Evolutionary conservation across 345 rosid genomes (phyloP), one percentile per base, ranked within the genome.

Genomic region (Gossypium ekmanianum): DNA sequence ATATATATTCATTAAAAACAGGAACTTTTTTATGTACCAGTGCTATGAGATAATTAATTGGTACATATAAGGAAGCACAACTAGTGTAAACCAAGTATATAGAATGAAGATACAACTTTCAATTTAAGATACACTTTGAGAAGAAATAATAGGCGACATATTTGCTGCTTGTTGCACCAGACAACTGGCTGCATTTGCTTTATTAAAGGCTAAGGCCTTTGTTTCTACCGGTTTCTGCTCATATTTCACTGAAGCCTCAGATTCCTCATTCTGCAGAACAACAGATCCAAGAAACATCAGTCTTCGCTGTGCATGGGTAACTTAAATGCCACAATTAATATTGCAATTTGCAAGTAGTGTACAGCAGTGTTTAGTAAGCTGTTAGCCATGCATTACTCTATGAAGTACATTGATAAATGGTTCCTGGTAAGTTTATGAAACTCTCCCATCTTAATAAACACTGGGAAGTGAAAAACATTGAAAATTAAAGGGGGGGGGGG

Each of bases 181-280:
- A 5, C 20, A 50, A 12, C 54, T 2, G 3, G 43, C 48, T 61
- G 71, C 44, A 39, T 44, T 12, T 56, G 13, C 50, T 71, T 71
- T 71, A 39, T 57, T 39, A 11, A n/a, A 18, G 34, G 20, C 11
- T 57, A 1, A 61, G 16, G 44, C 12, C 1, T 50, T 34, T 34
- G 59, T 29, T 51, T 50, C 7, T 5, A 17, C 10, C 17, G 50
- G 11, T 77, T 77, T 58, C 52, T 63, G 9, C 14, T 64, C 61
- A 61, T 66, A 18, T 63, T 68, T 77, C 82, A 75, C 68, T 74
- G 77, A 50, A 85, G 78, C 76, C 79, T 71, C 39, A 85, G 83
- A 79, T 71, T 55, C 82, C 75, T 79, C 61, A 83, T 24, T 82
- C 88, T 85, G 80, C 82, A 79, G 45, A 16, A 52, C 24, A 66